phyloP scores from a whole-genome alignment of 139 green algal species.

The Haematococcus lacustris region DNA sequence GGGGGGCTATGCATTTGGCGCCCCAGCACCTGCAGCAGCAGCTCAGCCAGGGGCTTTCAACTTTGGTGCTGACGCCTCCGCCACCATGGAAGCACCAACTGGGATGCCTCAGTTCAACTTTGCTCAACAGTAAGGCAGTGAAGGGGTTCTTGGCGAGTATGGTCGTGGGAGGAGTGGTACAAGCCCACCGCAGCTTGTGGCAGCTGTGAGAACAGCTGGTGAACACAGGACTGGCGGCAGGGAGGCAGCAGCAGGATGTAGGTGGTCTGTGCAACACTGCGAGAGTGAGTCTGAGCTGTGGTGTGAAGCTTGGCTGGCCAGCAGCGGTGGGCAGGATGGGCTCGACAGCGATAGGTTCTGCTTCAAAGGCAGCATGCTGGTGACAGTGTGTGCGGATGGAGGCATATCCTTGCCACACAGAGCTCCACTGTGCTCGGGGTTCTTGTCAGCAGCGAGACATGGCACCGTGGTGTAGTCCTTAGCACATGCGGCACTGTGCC shows the following conservation, averaged over 20 bases:
- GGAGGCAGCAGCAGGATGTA: not conserved
- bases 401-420: no score
- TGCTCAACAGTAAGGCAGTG: not conserved
- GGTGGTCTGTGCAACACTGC: not conserved
- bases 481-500: no score
- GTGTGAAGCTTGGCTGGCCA: no score
- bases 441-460: no score
- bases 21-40: slow-evolving; percentile 1
- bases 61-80: not conserved
- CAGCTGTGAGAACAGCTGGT: no score
- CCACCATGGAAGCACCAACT: not conserved
- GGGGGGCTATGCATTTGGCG: slow-evolving; percentile 16
- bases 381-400: no score
- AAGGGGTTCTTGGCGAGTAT: not conserved
- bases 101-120: slow-evolving; percentile 2
- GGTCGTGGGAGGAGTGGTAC: not conserved
- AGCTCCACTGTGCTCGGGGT: no score
- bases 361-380: no score
- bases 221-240: not conserved
- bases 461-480: no score
- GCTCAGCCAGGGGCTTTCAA: slow-evolving; percentile 8
- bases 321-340: no score
- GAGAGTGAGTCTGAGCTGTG: no score
- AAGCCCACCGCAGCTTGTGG: not conserved
- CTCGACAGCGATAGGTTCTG: no score